These are phyloP conservation scores for Gelatoporia subvermispora DNA, from an alignment of 768 basidiomycete species.

Conservation along the genomic window DNA sequence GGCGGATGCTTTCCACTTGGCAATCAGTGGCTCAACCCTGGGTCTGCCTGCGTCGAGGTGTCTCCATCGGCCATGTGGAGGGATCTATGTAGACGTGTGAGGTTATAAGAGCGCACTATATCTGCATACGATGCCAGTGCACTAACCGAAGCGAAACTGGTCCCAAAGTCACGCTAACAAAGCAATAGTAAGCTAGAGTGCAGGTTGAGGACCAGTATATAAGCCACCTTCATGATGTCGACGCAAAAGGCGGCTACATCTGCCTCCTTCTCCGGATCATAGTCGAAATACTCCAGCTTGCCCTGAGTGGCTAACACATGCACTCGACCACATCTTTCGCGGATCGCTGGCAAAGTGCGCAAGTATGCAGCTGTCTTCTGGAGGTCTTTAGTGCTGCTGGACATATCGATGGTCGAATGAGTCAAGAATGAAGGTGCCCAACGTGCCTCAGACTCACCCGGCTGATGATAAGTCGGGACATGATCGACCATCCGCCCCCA, in stretches of 20 bases:
- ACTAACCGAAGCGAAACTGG: slow-evolving; percentile 58
- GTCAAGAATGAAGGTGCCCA: background rate
- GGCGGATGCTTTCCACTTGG: slow-evolving; percentile 44
- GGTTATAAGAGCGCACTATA: background rate
- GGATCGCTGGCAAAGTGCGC: slow-evolving; percentile 83
- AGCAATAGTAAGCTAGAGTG: background rate
- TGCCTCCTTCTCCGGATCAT: slow-evolving; percentile 70
- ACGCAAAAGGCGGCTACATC: slow-evolving; percentile 72
- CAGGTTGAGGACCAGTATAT: too few species aligned
- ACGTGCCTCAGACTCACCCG: background rate
- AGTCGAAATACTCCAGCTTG: slow-evolving; percentile 81
- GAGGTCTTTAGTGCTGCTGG: background rate
- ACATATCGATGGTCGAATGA: too few species aligned
- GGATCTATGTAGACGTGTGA: slow-evolving; percentile 46
- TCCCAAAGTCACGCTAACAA: slow-evolving; percentile 72
- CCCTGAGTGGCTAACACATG: slow-evolving; percentile 71
- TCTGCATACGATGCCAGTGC: background rate
- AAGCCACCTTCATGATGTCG: slow-evolving; percentile 55
- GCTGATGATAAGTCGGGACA: background rate
- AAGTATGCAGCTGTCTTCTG: slow-evolving; percentile 59
- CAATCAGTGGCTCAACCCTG: slow-evolving; percentile 59
- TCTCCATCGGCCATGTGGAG: slow-evolving; percentile 86
- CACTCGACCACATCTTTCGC: slow-evolving; percentile 77
- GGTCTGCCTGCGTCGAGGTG: slow-evolving; percentile 71
- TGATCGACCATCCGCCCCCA: background rate